Evolutionary conservation across 345 rosid species (phyloP), one percentile per base, ranked within the genome.

Genomic region (Syzygium grande): DNA sequence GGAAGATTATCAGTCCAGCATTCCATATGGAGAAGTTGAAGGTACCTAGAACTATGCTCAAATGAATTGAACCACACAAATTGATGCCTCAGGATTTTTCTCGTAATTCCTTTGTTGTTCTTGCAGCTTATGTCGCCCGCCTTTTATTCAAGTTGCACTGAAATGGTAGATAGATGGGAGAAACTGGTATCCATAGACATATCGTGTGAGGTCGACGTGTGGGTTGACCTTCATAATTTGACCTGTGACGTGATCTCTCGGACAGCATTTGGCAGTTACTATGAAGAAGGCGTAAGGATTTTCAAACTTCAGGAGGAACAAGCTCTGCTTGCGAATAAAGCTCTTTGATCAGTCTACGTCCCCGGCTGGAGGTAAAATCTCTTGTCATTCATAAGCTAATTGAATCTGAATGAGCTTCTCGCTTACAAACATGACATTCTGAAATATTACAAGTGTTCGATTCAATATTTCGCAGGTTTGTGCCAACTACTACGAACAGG

Each of bases 401-500:
- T 53, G 55, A 53, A 53, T 53, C 41, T 15, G 29, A 29, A 63
- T 29, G 41, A 63, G 77, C 41, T 14, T 84, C 43, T 16, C 1
- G 27, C 38, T 52, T 38, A 51, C 58, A 13, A 84, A 68, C 84
- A 86, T 21, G 58, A 86, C 77, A 7, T 27, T 21, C 7, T 12
- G 19, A 49, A 52, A 59, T 12, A 17, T 46, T 16, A 43, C n/a
- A 49, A 34, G 0, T 61, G n/a, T n/a, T n/a, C n/a, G 46, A 41
- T 46, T 11, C 27, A 49, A 46, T 46, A 61, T 19, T 87, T 87
- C 46, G 23, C 52, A 93, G 95, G 87, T 93, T 91, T 87, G 77
- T 95, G 51, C 95, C 96, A 22, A 94, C 95, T 5, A 91, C 63
- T 87, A 80, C n/a, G 84, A 92, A 91, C 84, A 95, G 84, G 86